Percentiles rank a stretch among this genome's conserved stretches.
These are phyloP conservation scores for Botrytis sinoallii DNA, from an alignment of 2,329 filamentous ascomycete species.

Conservation along the genomic window DNA sequence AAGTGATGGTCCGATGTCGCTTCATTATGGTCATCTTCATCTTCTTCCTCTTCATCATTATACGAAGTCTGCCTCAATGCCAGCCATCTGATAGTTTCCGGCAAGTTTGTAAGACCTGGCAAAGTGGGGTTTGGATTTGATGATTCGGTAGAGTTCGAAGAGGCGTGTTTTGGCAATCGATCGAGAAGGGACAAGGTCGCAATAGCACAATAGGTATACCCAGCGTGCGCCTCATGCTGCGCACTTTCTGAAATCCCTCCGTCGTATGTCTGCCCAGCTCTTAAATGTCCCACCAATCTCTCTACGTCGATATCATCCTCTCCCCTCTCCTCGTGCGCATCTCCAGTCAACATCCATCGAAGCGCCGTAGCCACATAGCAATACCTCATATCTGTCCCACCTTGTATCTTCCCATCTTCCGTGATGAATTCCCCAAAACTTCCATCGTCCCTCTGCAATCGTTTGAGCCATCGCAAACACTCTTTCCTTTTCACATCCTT, in stretches of 20 bases:
- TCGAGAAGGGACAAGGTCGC: slow-evolving; percentile 69
- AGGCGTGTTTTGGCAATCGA: slow-evolving; percentile 30
- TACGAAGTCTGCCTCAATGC: slow-evolving; percentile 63
- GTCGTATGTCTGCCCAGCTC: slow-evolving; percentile 51
- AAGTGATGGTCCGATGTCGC: slow-evolving; percentile 6
- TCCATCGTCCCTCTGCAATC: slow-evolving; percentile 76
- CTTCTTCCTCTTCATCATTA: slow-evolving; percentile 44
- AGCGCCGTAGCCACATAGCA: slow-evolving; percentile 82
- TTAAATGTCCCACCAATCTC: slow-evolving; percentile 66
- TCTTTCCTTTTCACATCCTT: slow-evolving; percentile 62
- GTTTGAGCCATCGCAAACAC: slow-evolving; percentile 70
- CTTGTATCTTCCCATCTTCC: slow-evolving; percentile 57
- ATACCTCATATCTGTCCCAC: slow-evolving; percentile 81
- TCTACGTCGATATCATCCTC: slow-evolving; percentile 74
- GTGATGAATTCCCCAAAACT: slow-evolving; percentile 85
- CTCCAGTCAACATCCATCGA: slow-evolving; percentile 75
- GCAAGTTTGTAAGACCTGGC: slow-evolving; percentile 39
- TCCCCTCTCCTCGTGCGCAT: slow-evolving; percentile 45
- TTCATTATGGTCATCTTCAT: slow-evolving; percentile 23
- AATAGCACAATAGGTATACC: slow-evolving; percentile 87
- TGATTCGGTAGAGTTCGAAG: slow-evolving; percentile 9
- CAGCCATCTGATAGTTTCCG: slow-evolving; percentile 51
- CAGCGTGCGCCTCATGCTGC: slow-evolving; percentile 50
- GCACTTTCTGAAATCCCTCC: slow-evolving; percentile 37
- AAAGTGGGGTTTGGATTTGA: slow-evolving; percentile 30